A percentile compares a stretch with the other conserved stretches of the same genome.
These are phyloP conservation scores for Suillus weaverae DNA, from an alignment of 768 basidiomycete species.

Conservation along the genomic window DNA sequence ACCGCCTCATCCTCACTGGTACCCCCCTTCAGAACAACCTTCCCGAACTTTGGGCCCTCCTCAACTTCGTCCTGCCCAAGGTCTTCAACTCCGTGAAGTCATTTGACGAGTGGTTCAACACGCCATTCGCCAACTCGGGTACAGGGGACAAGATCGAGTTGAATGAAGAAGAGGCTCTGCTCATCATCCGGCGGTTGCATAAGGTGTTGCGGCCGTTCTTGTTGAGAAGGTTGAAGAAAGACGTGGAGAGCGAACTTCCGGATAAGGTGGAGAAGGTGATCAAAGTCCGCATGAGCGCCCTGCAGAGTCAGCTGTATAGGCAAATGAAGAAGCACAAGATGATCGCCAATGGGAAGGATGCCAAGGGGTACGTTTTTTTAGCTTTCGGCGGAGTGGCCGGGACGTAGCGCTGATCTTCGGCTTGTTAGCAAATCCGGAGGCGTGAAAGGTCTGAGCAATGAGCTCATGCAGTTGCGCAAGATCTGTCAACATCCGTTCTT, in stretches of 20 bases:
- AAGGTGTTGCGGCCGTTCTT: conserved; percentile 96
- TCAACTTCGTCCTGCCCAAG: conserved; percentile 93
- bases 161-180: conserved; percentile 98
- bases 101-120: conserved; percentile 99
- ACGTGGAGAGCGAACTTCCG: conserved; percentile 92
- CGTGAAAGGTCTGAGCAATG: conserved; percentile 89
- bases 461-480: conserved; percentile 97
- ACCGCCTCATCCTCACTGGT: conserved; percentile 92
- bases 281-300: conserved; percentile 90
- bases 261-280: conserved; percentile 99
- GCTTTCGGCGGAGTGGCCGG: neutral
- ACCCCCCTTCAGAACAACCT: conserved; percentile 97
- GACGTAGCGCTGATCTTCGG: conserved; percentile 5
- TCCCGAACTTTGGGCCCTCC: conserved; percentile 91
- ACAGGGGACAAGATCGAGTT: conserved; percentile 97
- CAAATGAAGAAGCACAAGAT: conserved; percentile 99
- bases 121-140: conserved; percentile 98
- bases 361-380: conserved; percentile 60
- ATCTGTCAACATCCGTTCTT: conserved; percentile 98
- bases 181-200: conserved; percentile 94
- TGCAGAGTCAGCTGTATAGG: conserved; percentile 92
- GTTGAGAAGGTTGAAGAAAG: conserved; percentile 89
- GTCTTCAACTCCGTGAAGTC: conserved; percentile 99
- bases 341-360: conserved; percentile 80
- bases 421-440: conserved; percentile 62